Evolutionary conservation across 1,284 basidiomycete genomes (phyloP), one percentile per base, ranked within the genome.

Genomic region (Melampsora occidentalis): DNA sequence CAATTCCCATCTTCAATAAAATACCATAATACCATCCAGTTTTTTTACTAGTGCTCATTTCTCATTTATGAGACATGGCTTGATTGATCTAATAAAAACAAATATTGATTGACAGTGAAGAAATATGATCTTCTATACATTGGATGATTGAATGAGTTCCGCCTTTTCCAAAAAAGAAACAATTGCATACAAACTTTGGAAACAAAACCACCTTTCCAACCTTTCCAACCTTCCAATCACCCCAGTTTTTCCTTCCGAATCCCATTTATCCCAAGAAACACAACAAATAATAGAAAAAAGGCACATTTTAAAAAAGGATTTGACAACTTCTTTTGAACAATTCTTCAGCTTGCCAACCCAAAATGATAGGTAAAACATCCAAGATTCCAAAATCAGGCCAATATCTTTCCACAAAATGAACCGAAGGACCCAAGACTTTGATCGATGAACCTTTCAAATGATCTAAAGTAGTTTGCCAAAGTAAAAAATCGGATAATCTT

Each of bases 331-430:
- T 61, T 28, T 57, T 39, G 63, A 69, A 61, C 46, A 70, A 53
- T 61, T 57, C 57, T 76, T 71, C 78, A 39, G 78, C 72, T 68
- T 97, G 94, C 84, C 91, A 97, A 67, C 90, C 89, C 22, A 97
- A 85, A 20, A 97, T 82, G 77, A 97, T 90, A 1, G 92, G 92
- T 28, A 94, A 83, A 81, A 97, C 89, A 80, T 99, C 92, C 71
- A 88, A 86, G 5, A 98, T 82, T 2, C 94, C 93, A 82, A 98
- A 97, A 77, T 95, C 90, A 0, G 97, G 97, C 97, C 97, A 99
- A 82, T 91, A 96, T 0, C 89, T 89, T 46, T 89, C 84, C n/a
- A 90, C 88, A 83, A 97, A 96, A 82, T 98, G 93, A n/a, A 99
- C 85, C 79, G 95, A 93, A 0, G 93, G 92, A 79, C 90, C 84